Evolutionary conservation across 2,329 filamentous ascomycete species (phyloP), one percentile per base, ranked within the genome.

Genomic region (Ophiostoma quercus): DNA sequence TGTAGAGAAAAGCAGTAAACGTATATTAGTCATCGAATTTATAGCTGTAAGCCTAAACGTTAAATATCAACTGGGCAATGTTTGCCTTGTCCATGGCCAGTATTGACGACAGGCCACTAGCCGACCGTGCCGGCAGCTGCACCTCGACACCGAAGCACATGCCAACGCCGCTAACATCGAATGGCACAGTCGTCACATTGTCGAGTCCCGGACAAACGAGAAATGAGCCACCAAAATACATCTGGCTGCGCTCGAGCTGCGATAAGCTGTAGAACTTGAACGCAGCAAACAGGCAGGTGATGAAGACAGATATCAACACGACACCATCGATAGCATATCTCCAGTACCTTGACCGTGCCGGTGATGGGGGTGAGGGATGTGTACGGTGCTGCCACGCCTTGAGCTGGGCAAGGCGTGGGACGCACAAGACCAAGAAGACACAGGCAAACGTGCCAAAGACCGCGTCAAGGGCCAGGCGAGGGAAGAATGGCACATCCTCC

Each of bases 391-490:
- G 51, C 51, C 51, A 57, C 3, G 51, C 51, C n/a, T 57, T 57
- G 51, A 57, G 51, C 51, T 57, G 51, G 51, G 22, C 51, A 22
- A 57, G 51, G 22, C 51, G n/a, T 3, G 51, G 51, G n/a, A 57
- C n/a, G 22, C n/a, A 57, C 51, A 57, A 25, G 22, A 57, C 11
- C 51, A 57, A 3, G 11, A 57, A 25, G 7, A 57, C n/a, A 25
- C 51, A 57, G 22, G n/a, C 51, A 57, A 57, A 25, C n/a, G 51
- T 12, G 51, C 51, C 51, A 57, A 57, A 57, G n/a, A 25, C n/a
- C 3, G 51, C 9, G 12, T 25, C 51, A 3, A 57, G 51, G n/a
- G 19, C n/a, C 7, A 25, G n/a, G n/a, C 51, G 51, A 22, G 51
- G 51, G n/a, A 57, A 57, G 51, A 57, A 57, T 3, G 51, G 22